Conservation (phyloP, 139 green algal species). For the Chlorella sp. region DNA sequence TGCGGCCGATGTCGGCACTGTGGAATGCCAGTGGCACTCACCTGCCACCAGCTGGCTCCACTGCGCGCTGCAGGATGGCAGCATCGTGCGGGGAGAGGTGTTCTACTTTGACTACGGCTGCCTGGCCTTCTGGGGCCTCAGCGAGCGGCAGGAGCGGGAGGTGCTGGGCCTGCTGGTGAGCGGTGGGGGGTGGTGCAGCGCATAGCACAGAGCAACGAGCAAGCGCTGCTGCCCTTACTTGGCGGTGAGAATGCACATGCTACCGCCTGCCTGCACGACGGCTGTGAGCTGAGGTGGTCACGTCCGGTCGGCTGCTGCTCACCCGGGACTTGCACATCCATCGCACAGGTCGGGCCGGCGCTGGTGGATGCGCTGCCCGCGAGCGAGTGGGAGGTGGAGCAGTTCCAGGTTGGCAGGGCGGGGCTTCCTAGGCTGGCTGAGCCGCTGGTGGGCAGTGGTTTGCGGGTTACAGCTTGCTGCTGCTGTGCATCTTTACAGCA, state of each 20-base stretch:
- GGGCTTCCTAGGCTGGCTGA: background rate
- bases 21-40: too few relatives aligned
- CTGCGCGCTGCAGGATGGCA: background rate
- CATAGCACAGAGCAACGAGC: slow-evolving; percentile 37
- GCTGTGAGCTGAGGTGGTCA: too few relatives aligned
- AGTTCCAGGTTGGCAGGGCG: slow-evolving; percentile 19
- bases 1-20: too few relatives aligned
- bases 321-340: too few relatives aligned
- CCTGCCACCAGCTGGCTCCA: too few relatives aligned
- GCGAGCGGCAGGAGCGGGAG: slow-evolving; percentile 51
- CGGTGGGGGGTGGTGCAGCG: slow-evolving; percentile 46
- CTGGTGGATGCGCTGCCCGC: slow-evolving; percentile 54
- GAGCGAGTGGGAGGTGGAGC: slow-evolving; percentile 42
- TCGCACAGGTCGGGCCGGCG: background rate
- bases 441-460: too few relatives aligned
- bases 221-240: slow-evolving; percentile 15
- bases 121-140: slow-evolving; percentile 76
- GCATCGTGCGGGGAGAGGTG: slow-evolving; percentile 36
- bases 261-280: too few relatives aligned
- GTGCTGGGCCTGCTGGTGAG: slow-evolving; percentile 23
- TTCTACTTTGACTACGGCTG: slow-evolving; percentile 86
- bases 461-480: too few relatives aligned
- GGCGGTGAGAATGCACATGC: too few relatives aligned
- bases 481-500: too few relatives aligned
- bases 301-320: too few relatives aligned